phyloP scores from a whole-genome alignment of 1,139 yeast genomes.

The Hansenula lynferdii region DNA sequence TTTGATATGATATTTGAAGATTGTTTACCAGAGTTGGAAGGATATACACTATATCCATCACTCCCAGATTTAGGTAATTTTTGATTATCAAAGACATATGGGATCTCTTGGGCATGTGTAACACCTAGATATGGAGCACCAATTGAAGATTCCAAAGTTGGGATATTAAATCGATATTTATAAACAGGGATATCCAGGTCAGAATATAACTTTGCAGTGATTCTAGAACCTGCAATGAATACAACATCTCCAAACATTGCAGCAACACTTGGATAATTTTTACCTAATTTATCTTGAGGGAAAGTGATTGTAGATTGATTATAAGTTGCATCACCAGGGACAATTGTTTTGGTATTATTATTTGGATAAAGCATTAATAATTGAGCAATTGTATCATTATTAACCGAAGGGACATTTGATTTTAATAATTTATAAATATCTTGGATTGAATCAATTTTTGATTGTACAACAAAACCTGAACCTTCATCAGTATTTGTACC shows the following conservation, averaged over 20 bases:
- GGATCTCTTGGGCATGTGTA: constrained; percentile 19
- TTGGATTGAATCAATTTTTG: too few species aligned
- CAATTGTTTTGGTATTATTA: neutral
- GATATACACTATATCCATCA: constrained; percentile 10
- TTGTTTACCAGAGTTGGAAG: constrained; percentile 5
- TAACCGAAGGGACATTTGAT: too few species aligned
- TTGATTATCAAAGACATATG: constrained; percentile 19
- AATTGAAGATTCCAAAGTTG: constrained; percentile 6
- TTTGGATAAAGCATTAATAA: neutral
- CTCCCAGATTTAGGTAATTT: constrained; percentile 3
- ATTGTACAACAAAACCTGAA: neutral
- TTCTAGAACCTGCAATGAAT: constrained; percentile 15
- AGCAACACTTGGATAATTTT: constrained; percentile 6
- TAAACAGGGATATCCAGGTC: constrained; percentile 7
- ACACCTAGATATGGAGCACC: constrained; percentile 8
- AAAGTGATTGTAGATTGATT: neutral
- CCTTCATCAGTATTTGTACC: neutral
- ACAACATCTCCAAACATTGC: constrained; percentile 12
- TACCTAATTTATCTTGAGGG: constrained; percentile 6
- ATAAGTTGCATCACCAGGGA: constrained; percentile 12
- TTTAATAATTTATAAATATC: too few species aligned
- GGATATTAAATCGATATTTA: constrained; percentile 19
- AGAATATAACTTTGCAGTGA: constrained; percentile 4
- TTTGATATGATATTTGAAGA: constrained; percentile 7
- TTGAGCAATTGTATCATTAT: neutral